These are phyloP conservation scores for Bruguiera parviflora DNA, from an alignment of 345 rosid species.

Conservation along the genomic window DNA sequence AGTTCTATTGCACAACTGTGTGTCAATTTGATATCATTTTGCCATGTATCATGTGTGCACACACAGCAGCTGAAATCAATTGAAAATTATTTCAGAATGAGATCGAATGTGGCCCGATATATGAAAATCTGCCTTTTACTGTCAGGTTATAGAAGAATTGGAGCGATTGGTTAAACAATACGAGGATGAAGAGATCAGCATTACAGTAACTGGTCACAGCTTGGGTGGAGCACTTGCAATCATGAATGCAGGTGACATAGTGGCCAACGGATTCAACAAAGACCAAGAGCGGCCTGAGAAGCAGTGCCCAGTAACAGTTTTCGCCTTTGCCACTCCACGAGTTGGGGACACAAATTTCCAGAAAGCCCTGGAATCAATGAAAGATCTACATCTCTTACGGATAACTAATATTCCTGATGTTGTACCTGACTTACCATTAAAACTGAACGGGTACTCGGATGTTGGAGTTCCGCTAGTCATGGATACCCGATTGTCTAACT, in stretches of 20 bases:
- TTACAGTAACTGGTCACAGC: slow-evolving; percentile 58
- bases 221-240: slow-evolving; percentile 54
- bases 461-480: slow-evolving; percentile 26
- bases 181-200: slow-evolving; percentile 60
- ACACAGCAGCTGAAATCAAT: not conserved
- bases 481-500: slow-evolving; percentile 24
- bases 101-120: not conserved
- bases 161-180: slow-evolving; percentile 39
- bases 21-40: too few species aligned
- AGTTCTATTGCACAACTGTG: too few species aligned
- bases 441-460: slow-evolving; percentile 8
- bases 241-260: slow-evolving; percentile 53
- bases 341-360: slow-evolving; percentile 42
- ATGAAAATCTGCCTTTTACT: slow-evolving; percentile 1
- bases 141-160: slow-evolving; percentile 49
- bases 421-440: slow-evolving; percentile 11
- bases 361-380: slow-evolving; percentile 11
- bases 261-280: slow-evolving; percentile 27
- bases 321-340: slow-evolving; percentile 48
- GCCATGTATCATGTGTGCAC: not conserved
- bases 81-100: not conserved
- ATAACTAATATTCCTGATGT: slow-evolving; percentile 25
- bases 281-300: slow-evolving; percentile 8
- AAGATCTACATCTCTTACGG: slow-evolving; percentile 28
- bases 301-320: slow-evolving; percentile 46